A percentile compares a stretch with the other conserved stretches of the same genome.
Conservation (phyloP, 257 asterid genomes). For the Knoxia roxburghii region DNA sequence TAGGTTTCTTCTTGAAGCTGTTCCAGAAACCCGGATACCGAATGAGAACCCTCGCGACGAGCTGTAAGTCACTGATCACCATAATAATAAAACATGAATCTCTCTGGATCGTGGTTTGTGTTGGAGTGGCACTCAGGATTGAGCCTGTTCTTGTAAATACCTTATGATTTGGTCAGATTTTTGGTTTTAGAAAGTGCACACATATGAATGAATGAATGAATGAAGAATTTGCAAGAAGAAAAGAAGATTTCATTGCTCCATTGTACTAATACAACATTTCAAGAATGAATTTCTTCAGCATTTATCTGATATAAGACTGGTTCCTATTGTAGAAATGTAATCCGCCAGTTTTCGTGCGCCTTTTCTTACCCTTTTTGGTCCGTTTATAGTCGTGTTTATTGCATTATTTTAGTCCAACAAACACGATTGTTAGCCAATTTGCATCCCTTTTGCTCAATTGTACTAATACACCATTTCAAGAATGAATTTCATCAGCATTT, state of each 20-base stretch:
- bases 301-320: neutral
- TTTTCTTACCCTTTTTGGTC: neutral
- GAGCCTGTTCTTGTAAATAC: constrained; percentile 9
- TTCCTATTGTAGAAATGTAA: neutral
- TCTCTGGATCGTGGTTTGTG: neutral
- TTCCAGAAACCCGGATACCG: constrained; percentile 15
- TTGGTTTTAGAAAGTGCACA: neutral
- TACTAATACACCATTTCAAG: neutral
- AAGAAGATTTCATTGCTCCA: neutral
- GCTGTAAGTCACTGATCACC: constrained; percentile 27
- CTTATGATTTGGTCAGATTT: neutral
- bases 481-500: neutral
- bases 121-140: neutral
- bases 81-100: constrained; percentile 3
- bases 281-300: neutral
- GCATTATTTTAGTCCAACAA: too few species aligned
- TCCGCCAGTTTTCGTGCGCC: neutral
- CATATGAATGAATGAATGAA: too few species aligned
- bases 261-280: neutral
- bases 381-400: too few species aligned
- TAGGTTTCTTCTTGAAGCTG: constrained; percentile 45
- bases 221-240: neutral
- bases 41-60: constrained; percentile 44
- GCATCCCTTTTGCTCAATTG: neutral
- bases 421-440: too few species aligned